Percentiles rank a stretch among this genome's conserved stretches.
phyloP scores from a whole-genome alignment of 1,284 basidiomycete species.

The Sutorius eximius region DNA sequence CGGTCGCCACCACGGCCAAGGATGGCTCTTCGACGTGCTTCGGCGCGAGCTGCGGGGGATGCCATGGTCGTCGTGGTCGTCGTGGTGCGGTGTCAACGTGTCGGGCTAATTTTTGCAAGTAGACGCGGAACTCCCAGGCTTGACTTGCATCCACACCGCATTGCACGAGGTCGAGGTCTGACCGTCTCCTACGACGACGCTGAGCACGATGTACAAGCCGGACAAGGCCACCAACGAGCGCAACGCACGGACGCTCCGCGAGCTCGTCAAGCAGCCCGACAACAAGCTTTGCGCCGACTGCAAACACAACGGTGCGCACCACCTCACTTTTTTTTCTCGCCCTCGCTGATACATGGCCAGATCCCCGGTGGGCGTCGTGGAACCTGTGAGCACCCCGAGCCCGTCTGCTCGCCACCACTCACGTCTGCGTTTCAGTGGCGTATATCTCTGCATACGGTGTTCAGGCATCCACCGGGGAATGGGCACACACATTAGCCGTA shows the following conservation, averaged over 20 bases:
- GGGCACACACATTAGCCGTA: slow-evolving; percentile 97
- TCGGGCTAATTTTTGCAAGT: background rate
- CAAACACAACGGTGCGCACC: slow-evolving; percentile 77
- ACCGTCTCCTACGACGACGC: background rate
- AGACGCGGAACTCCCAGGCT: background rate
- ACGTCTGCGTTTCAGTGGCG: slow-evolving; percentile 56
- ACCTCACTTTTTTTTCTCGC: background rate
- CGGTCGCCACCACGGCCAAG: slow-evolving; percentile 67
- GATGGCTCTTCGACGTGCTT: slow-evolving; percentile 73
- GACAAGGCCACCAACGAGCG: slow-evolving; percentile 85
- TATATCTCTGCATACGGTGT: slow-evolving; percentile 95
- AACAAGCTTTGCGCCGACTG: slow-evolving; percentile 96
- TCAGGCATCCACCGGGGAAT: slow-evolving; percentile 98
- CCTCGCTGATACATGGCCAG: slow-evolving; percentile 42
- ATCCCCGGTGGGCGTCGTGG: slow-evolving; percentile 98
- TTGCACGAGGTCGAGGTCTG: background rate
- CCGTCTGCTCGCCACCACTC: background rate
- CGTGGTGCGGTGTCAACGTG: too few relatives aligned
- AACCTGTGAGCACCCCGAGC: slow-evolving; percentile 66
- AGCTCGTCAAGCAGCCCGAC: slow-evolving; percentile 84
- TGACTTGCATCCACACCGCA: background rate
- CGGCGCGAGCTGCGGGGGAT: slow-evolving; percentile 59
- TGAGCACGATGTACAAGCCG: slow-evolving; percentile 59
- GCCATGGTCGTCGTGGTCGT: slow-evolving; percentile 28
- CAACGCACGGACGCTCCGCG: slow-evolving; percentile 74